A percentile compares a stretch with the other conserved stretches of the same genome.
These are phyloP conservation scores for Anaeromyces robustus DNA, from an alignment of 192 early-diverging fungal species.

Conservation along the genomic window DNA sequence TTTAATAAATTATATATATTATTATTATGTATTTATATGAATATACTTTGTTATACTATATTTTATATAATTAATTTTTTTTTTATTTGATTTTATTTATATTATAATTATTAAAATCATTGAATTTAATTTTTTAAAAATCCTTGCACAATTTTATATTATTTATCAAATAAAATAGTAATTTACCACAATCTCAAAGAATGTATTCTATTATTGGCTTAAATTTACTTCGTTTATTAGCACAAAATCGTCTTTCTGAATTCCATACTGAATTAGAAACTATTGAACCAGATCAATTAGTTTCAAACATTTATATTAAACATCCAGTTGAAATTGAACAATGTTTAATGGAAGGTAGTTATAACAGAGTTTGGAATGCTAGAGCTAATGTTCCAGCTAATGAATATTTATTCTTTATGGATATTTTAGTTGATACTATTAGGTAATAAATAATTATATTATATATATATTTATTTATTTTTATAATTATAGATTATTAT, in stretches of 20 bases:
- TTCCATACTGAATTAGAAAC: slow-evolving; percentile 94
- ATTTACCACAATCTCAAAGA: slow-evolving; percentile 56
- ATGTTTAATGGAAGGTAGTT: slow-evolving; percentile 93
- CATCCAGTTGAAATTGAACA: slow-evolving; percentile 91
- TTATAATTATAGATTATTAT: neutral
- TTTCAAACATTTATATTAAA: slow-evolving; percentile 67
- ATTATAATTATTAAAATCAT: too few species aligned
- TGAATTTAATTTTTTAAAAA: too few species aligned
- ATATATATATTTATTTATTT: neutral
- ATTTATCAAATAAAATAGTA: slow-evolving; percentile 3
- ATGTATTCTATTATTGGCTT: slow-evolving; percentile 83
- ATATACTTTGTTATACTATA: too few species aligned
- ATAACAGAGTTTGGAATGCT: slow-evolving; percentile 91
- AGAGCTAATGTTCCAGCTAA: slow-evolving; percentile 73
- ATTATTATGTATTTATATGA: too few species aligned
- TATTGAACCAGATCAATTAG: slow-evolving; percentile 67
- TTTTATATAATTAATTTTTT: too few species aligned
- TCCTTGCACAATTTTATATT: too few species aligned
- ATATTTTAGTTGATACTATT: slow-evolving; percentile 86
- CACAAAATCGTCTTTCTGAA: slow-evolving; percentile 91
- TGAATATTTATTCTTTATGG: slow-evolving; percentile 87
- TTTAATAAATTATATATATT: too few species aligned
- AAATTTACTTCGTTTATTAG: slow-evolving; percentile 80
- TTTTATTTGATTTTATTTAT: too few species aligned
- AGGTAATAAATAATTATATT: slow-evolving; percentile 23